phyloP scores from a whole-genome alignment of 2,329 filamentous ascomycete species.

The Verticillium longisporum region DNA sequence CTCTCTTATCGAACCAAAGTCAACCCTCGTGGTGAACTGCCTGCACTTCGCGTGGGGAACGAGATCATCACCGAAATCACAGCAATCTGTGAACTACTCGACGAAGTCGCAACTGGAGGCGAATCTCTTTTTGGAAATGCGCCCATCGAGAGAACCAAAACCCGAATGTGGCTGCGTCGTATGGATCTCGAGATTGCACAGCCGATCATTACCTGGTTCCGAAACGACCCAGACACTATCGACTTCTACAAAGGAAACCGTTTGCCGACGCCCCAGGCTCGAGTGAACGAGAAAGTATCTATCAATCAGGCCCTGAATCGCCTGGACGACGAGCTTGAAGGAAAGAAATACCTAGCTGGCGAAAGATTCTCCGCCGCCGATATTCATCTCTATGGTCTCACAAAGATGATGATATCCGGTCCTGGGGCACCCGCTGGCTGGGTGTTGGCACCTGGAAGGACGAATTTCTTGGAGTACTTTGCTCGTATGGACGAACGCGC shows the following conservation, averaged over 20 bases:
- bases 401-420: neutral
- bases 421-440: neutral
- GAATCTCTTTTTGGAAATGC: neutral
- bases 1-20: conserved; percentile 6
- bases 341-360: neutral
- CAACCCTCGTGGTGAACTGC: conserved; percentile 7
- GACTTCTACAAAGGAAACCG: conserved; percentile 6
- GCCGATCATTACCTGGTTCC: conserved; percentile 2
- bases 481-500: neutral
- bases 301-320: conserved; percentile 2
- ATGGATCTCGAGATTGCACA: conserved; percentile 4
- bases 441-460: neutral
- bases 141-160: conserved; percentile 1
- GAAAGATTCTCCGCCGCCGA: conserved; percentile 3
- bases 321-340: conserved; percentile 5
- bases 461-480: neutral
- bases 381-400: neutral
- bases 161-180: conserved; percentile 5
- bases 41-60: neutral
- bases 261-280: neutral
- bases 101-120: conserved; percentile 3
- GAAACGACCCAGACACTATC: conserved; percentile 2
- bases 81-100: conserved; percentile 5
- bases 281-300: conserved; percentile 1
- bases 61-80: conserved; percentile 5